phyloP scores from a whole-genome alignment of 1,284 basidiomycete genomes.

The Butyriboletus appendiculatus region DNA sequence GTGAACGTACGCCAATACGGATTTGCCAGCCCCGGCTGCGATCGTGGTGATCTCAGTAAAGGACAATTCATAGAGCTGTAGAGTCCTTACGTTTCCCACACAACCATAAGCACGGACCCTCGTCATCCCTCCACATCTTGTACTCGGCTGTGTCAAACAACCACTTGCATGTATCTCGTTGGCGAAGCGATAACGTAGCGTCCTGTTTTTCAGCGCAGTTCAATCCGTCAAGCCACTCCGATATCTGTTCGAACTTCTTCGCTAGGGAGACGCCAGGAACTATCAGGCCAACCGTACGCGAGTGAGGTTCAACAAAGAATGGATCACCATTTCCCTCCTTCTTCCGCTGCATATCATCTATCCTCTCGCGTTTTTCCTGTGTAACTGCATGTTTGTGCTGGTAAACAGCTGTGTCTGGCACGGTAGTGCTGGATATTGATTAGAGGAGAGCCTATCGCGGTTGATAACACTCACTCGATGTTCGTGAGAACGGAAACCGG shows the following conservation, averaged over 20 bases:
- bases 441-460: background rate
- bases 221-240: background rate
- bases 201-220: conserved; percentile 2
- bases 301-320: background rate
- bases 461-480: background rate
- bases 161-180: background rate
- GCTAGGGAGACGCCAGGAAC: background rate
- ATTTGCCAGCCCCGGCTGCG: no score
- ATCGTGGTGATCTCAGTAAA: no score
- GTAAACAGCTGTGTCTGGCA: no score
- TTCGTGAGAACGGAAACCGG: background rate
- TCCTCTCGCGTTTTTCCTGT: background rate
- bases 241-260: background rate
- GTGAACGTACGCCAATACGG: no score
- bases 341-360: background rate
- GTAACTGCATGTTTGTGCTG: background rate
- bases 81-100: background rate
- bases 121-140: background rate
- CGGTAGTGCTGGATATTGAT: background rate
- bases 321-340: background rate
- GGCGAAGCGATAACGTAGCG: background rate
- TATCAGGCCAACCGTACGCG: background rate
- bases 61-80: background rate
- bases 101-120: background rate
- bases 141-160: background rate